phyloP scores from a whole-genome alignment of 495 filamentous ascomycete species.

The Talaromyces proteolyticus region DNA sequence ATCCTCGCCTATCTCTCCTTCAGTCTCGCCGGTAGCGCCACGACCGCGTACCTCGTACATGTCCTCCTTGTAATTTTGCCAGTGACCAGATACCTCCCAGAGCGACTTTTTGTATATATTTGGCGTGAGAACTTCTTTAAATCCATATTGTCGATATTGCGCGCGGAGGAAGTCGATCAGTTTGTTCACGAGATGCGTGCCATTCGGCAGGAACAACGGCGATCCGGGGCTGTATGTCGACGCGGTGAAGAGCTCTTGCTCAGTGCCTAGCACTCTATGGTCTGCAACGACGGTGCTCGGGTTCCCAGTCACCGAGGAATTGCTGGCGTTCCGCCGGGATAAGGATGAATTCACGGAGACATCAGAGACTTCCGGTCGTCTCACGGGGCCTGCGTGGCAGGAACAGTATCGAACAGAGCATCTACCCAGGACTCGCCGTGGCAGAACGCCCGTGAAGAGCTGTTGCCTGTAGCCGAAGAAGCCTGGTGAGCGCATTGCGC shows the following conservation, averaged over 20 bases:
- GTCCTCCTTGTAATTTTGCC: conserved; percentile 90
- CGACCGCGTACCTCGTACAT: conserved; percentile 84
- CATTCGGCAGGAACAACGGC: conserved; percentile 81
- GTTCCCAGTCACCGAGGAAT: conserved; percentile 8
- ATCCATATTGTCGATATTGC: conserved; percentile 83
- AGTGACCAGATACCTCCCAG: conserved; percentile 86
- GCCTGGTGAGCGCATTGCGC: conserved; percentile 1
- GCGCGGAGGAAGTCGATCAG: conserved; percentile 78
- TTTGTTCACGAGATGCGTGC: conserved; percentile 82
- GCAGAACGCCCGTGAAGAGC: not conserved
- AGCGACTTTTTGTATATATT: conserved; percentile 90
- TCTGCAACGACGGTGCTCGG: conserved; percentile 35
- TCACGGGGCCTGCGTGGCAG: not conserved
- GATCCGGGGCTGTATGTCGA: conserved; percentile 81
- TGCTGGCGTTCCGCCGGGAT: not conserved
- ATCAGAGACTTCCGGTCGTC: not conserved
- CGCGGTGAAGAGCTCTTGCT: conserved; percentile 73
- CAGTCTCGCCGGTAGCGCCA: conserved; percentile 41
- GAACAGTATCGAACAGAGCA: conserved; percentile 1
- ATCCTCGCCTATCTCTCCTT: conserved; percentile 49
- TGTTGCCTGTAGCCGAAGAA: conserved; percentile 1
- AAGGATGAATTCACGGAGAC: not conserved
- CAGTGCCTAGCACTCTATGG: conserved; percentile 64
- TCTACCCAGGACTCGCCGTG: not conserved
- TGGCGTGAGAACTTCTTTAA: conserved; percentile 86